Base-by-base conservation (phyloP, 768 basidiomycete genomes). In the Collybia nuda region DNA sequence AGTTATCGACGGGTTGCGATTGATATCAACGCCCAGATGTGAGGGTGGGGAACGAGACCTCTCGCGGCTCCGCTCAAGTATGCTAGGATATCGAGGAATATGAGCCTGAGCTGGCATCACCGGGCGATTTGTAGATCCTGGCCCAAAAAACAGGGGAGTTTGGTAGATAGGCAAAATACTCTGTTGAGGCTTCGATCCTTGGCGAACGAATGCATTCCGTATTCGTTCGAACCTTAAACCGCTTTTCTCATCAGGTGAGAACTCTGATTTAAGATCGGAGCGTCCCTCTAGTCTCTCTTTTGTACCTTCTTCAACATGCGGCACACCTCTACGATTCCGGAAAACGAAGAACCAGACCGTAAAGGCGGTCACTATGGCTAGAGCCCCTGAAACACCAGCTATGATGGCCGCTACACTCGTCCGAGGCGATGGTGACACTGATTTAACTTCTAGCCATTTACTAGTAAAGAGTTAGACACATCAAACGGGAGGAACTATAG, bases 61-160 rank as follows among this genome's bases (percentile, higher is more conserved):
- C 12, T 46, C 22, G 51, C 54, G 61, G 18, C 63, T 60, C 24
- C 69, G 64, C 44, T 75, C 72, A 14, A 73, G 68, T 6, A 66
- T 56, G 47, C 66, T 70, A 2, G 71, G 71, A 51, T 71, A 71
- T 29, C 60, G 63, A 18, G 70, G 68, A 50, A 67, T 57, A 39
- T 63, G 59, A 8, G 59, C 57, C 19, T 66, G 59, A 38, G 60
- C 58, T 12, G 62, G 52, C 21, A 67, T 65, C 42, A 64, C 53
- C 19, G 70, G 68, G 40, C 58, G 62, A 36, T 62, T 56, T 26
- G 70, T 61, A 32, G 60, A 55, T 17, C 58, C 61, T 11, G 62
- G 59, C 48, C 63, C 59, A 2, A 54, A 48, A 12, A 60, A 59
- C 17, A 60, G 47, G 44, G 51, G 40, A 48, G 57, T 57, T 22